A percentile compares a stretch with the other conserved stretches of the same genome.
Conservation (phyloP, 2,329 filamentous ascomycete species). For the Sclerotinia glacialis region DNA sequence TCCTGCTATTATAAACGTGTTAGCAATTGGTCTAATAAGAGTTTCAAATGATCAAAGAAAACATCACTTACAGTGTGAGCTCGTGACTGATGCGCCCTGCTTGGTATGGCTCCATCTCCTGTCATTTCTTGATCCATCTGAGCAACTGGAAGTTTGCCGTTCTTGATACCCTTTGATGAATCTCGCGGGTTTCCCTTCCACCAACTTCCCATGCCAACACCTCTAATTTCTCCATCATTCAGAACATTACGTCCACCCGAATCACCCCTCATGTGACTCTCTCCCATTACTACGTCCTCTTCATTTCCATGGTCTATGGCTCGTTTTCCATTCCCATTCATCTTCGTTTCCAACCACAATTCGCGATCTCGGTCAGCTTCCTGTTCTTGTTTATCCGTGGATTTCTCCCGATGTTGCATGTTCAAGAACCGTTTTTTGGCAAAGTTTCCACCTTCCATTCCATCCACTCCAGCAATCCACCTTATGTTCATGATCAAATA, state of each 20-base stretch:
- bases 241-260: neutral
- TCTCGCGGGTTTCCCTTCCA: constrained; percentile 24
- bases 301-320: constrained; percentile 6
- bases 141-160: neutral
- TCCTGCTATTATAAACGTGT: neutral
- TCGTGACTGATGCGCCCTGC: neutral
- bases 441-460: constrained; percentile 45
- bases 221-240: constrained; percentile 27
- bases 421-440: constrained; percentile 36
- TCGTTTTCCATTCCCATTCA: constrained; percentile 22
- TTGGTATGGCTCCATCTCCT: neutral
- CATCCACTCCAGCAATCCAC: constrained; percentile 76
- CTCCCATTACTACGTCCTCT: constrained; percentile 14
- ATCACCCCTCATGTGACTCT: constrained; percentile 31
- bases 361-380: constrained; percentile 10
- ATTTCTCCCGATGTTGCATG: constrained; percentile 24
- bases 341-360: constrained; percentile 22
- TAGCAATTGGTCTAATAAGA: neutral
- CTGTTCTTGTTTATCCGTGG: constrained; percentile 29
- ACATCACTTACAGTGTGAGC: neutral
- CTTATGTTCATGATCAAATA: constrained; percentile 79
- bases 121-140: neutral
- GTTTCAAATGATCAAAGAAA: too few species aligned
- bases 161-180: neutral
- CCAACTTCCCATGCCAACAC: constrained; percentile 33